Base-by-base conservation (phyloP, 345 rosid species). In the Excoecaria cochinchinensis region DNA sequence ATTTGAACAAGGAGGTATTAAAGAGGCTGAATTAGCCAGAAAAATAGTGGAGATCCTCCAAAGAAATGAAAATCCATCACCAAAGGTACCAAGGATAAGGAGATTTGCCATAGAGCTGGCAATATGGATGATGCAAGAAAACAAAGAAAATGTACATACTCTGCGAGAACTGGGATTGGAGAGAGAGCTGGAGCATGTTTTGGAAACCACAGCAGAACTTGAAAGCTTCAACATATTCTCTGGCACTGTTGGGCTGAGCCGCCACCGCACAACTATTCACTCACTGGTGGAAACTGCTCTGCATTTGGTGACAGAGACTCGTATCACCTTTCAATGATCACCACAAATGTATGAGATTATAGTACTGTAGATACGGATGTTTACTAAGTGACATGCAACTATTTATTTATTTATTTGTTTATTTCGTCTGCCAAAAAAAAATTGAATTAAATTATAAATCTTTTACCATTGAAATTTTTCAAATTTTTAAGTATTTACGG, bases 141-240 rank as follows among this genome's bases (percentile, higher is more conserved):
- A 83, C 74, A 67, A 24, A 47, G 65, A 62, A 46, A 87, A 79
- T 71, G 72, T 79, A 16, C 59, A 17, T 19, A 73, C 76, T 55
- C 87, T 90, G 59, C 82, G 76, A 73, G 81, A 81, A 1, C 70
- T 87, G 68, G 85, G 90, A 19, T 40, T 94, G 87, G 90, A 82
- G 81, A 77, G 71, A 74, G 89, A 84, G 82, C 83, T 90, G 17
- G 88, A 86, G 60, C 74, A 75, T 66, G 92, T 89, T 70, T 53
- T 86, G 46, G 97, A 94, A 73, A 88, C 91, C 21, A 94, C 98
- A 6, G 79, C 91, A 36, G 97, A 91, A 84, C 76, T 90, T 8
- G 98, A 94, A 77, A 91, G 84, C 86, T 91, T 90, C 79, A 88
- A 86, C 73, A 83, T 91, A 42, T 91, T 94, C 90, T 94, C 92